Base-by-base conservation (phyloP, 345 rosid genomes). In the Boechera retrofracta region DNA sequence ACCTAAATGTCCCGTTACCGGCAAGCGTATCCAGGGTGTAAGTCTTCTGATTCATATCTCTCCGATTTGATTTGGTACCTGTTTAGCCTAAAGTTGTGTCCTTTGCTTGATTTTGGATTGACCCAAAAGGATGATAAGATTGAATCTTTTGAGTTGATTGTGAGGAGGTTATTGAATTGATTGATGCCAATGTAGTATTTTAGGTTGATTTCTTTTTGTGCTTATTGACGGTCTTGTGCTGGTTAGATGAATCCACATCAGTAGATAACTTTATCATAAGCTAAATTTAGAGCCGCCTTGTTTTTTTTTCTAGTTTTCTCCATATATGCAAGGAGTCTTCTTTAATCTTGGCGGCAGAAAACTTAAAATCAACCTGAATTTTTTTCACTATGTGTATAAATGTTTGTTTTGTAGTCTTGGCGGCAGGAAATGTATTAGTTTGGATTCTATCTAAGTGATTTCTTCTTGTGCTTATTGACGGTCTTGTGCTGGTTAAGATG, bases 21-120 rank as follows among this genome's bases (percentile, higher is more conserved):
- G 92, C 47, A 91, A 93, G 87, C 85, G 97, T 76, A 93, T 93
- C 64, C 98, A 93, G 83, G 98, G 98, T 82, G 98, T 93, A 87
- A 71, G 76, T 21, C 1, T n/a, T 48, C 7, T 54, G 42, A 5
- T 67, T 72, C 12, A 7, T 35, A 13, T 3, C n/a, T 39, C 36
- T 38, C 21, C 0, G 52, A 41, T 42, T 7, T 51, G 61, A 62
- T 72, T 36, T 60, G 48, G 10, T 31, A 7, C 13, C 18, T 36
- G 10, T 4, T 10, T 38, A 24, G 41, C 0, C 10, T 39, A 21
- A 49, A 16, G 10, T 18, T 47, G 8, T 5, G 0, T 47, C 1
- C 21, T 47, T 15, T 16, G 13, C 21, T 33, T 67, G 24, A n/a
- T 69, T 26, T 45, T 5, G 32, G 15, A 21, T 44, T 12, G 13